A percentile compares a stretch with the other conserved stretches of the same genome.
These are phyloP conservation scores for Cladosporium sphaerospermum DNA, from an alignment of 2,329 filamentous ascomycete genomes.

Conservation along the genomic window DNA sequence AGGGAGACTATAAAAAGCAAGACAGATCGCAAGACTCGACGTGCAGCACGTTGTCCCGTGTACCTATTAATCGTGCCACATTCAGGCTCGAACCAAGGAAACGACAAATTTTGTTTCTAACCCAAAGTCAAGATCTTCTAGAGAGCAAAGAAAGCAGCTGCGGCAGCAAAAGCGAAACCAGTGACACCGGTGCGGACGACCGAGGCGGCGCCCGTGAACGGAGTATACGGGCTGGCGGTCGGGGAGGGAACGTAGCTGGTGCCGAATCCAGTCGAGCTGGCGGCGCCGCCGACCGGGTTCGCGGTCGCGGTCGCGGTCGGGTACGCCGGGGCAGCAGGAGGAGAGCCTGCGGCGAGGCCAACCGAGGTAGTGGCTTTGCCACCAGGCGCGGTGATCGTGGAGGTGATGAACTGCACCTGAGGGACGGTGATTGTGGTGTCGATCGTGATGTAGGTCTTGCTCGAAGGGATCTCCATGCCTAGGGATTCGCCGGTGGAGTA, in stretches of 20 bases:
- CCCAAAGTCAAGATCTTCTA: constrained; percentile 10
- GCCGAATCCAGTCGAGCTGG: constrained; percentile 13
- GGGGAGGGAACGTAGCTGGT: constrained; percentile 15
- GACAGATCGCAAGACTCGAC: background rate
- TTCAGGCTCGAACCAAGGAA: background rate
- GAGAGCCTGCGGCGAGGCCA: constrained; percentile 31
- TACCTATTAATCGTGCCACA: background rate
- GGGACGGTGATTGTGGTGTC: constrained; percentile 41
- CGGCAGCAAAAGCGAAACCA: constrained; percentile 18
- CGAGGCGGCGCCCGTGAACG: constrained; percentile 21
- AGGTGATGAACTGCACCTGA: constrained; percentile 39
- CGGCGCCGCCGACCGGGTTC: constrained; percentile 11
- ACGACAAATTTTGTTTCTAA: background rate
- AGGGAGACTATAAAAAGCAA: background rate
- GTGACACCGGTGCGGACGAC: constrained; percentile 15
- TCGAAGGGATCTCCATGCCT: constrained; percentile 28
- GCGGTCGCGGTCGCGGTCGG: constrained; percentile 14
- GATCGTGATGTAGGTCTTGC: constrained; percentile 27
- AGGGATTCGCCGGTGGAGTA: constrained; percentile 30
- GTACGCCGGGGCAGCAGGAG: constrained; percentile 27
- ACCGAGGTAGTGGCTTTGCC: constrained; percentile 26
- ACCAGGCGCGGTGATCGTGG: constrained; percentile 25
- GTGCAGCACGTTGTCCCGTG: background rate
- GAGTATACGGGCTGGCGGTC: constrained; percentile 15
- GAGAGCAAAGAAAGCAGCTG: constrained; percentile 20